These are phyloP conservation scores for Coemansia sp. DNA, from an alignment of 192 early-diverging fungal species.

Conservation along the genomic window DNA sequence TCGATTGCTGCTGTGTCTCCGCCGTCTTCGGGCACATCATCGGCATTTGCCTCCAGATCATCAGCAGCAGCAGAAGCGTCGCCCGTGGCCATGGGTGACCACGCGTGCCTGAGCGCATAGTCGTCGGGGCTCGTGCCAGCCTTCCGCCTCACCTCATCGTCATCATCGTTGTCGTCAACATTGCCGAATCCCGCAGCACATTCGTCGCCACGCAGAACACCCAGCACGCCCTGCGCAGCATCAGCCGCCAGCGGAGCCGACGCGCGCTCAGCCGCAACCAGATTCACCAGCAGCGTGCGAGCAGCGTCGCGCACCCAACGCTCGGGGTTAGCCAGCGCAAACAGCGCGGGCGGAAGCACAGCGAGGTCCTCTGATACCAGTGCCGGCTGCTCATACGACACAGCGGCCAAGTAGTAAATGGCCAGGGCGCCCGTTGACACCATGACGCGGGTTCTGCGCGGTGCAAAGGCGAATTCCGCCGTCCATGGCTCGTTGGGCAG, in stretches of 20 bases:
- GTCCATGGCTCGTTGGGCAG: slow-evolving; percentile 33
- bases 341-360: slow-evolving; percentile 29
- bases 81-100: slow-evolving; percentile 19
- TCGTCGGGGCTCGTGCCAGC: neutral
- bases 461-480: slow-evolving; percentile 18
- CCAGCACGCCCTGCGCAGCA: slow-evolving; percentile 29
- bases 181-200: slow-evolving; percentile 45
- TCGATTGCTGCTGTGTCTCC: slow-evolving; percentile 3
- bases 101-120: slow-evolving; percentile 11
- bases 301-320: slow-evolving; percentile 45
- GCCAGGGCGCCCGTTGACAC: slow-evolving; percentile 36
- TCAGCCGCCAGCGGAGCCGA: slow-evolving; percentile 9
- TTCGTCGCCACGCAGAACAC: slow-evolving; percentile 36
- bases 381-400: slow-evolving; percentile 38
- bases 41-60: neutral
- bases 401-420: slow-evolving; percentile 40
- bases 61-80: too few relatives aligned
- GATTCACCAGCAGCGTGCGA: slow-evolving; percentile 38
- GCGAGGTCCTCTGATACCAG: slow-evolving; percentile 22
- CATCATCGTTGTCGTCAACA: slow-evolving; percentile 9
- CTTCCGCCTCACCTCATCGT: neutral
- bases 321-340: slow-evolving; percentile 44
- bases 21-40: neutral
- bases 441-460: slow-evolving; percentile 1
- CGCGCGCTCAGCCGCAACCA: slow-evolving; percentile 33